These are phyloP conservation scores for Globisporangium spinosum DNA, from an alignment of 352 stramenopile genomes.

Conservation along the genomic window DNA sequence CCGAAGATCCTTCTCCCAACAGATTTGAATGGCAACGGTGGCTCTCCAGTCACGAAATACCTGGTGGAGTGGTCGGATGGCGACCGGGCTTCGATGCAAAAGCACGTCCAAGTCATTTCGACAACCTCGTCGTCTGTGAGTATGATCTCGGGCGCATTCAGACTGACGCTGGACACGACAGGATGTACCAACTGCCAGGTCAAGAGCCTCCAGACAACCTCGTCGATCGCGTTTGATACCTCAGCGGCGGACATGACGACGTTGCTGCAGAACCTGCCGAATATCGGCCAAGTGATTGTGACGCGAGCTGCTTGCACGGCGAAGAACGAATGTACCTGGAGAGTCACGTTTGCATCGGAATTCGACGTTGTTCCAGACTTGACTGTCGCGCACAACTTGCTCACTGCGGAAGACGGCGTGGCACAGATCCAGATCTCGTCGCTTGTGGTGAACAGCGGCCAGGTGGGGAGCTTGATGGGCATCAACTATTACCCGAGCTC, in stretches of 20 bases:
- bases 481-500: conserved; percentile 48
- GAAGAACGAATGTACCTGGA: conserved; percentile 74
- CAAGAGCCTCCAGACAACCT: conserved; percentile 51
- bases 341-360: conserved; percentile 75
- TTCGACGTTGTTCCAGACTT: conserved; percentile 49
- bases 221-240: conserved; percentile 69
- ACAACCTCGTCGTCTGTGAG: conserved; percentile 39
- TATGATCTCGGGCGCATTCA: conserved; percentile 62
- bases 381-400: conserved; percentile 36
- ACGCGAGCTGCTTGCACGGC: conserved; percentile 28
- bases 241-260: conserved; percentile 58
- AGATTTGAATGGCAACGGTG: conserved; percentile 85
- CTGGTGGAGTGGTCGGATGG: conserved; percentile 92
- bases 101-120: conserved; percentile 62
- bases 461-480: conserved; percentile 34
- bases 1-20: conserved; percentile 39
- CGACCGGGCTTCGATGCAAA: conserved; percentile 60
- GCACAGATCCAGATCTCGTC: conserved; percentile 38
- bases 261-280: conserved; percentile 91
- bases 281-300: conserved; percentile 90
- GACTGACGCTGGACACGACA: conserved; percentile 84
- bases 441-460: conserved; percentile 19
- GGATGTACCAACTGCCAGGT: conserved; percentile 75
- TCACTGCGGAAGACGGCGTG: conserved; percentile 38
- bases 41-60: conserved; percentile 83